Evolutionary conservation across 2,329 filamentous ascomycete genomes (phyloP), one percentile per base, ranked within the genome.

Genomic region (Trichoderma cornu-damae): DNA sequence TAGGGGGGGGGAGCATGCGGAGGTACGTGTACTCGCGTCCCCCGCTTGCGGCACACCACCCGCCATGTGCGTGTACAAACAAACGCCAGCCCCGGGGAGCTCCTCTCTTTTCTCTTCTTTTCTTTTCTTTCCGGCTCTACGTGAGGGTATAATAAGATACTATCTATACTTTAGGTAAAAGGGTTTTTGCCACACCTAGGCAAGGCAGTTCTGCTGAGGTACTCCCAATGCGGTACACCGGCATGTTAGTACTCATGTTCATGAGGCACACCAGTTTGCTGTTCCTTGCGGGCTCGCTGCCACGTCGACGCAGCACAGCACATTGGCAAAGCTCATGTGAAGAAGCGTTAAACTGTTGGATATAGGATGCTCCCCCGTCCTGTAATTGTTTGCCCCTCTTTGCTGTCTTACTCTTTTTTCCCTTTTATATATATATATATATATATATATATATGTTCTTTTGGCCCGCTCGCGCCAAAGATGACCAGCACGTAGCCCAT

Each of bases 401-500:
- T 42, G 16, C 20, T 43, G 22, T 43, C 22, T n/a, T n/a, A 43
- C 22, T 43, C 24, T 43, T 9, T 26, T 24, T 26, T 6, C 4
- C 2, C 26, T 7, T 24, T 7, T 26, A 6, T 24, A 43, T 24
- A n/a, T n/a, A n/a, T n/a, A n/a, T n/a, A n/a, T n/a, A n/a, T n/a
- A n/a, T n/a, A n/a, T n/a, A n/a, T n/a, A n/a, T n/a, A n/a, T n/a
- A n/a, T n/a, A n/a, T n/a, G n/a, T n/a, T n/a, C n/a, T n/a, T n/a
- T n/a, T n/a, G n/a, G n/a, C n/a, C n/a, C n/a, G 12, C 30, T 43
- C 24, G n/a, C 30, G 28, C 49, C 16, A 22, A n/a, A n/a, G 48
- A 40, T 54, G 40, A 46, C 30, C 51, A 44, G 51, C n/a, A 54
- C 51, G 40, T n/a, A 37, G 28, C 51, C 28, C n/a, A n/a, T 26